Conservation (phyloP, 2,329 filamentous ascomycete genomes). For the Drechslerella coelobrocha region DNA sequence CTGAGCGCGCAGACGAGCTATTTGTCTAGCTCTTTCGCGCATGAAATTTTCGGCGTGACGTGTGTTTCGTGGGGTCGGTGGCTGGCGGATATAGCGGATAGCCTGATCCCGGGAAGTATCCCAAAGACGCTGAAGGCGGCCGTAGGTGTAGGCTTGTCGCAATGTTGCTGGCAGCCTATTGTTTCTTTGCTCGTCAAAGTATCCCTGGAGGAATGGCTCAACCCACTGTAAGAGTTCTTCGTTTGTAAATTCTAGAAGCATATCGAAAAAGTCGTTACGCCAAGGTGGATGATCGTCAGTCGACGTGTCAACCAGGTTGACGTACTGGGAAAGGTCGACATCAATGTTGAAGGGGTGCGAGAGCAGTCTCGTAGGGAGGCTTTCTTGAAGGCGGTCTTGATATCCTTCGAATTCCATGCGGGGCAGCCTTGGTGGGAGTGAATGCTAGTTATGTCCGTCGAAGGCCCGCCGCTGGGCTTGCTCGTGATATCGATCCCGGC, state of each 20-base stretch:
- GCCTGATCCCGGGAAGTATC: background rate
- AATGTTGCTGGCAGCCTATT: background rate
- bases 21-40: no score
- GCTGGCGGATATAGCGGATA: background rate
- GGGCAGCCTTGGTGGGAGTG: background rate
- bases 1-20: no score
- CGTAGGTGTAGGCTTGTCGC: background rate
- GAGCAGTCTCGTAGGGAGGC: background rate
- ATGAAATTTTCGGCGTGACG: no score
- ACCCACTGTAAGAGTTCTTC: background rate
- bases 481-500: no score
- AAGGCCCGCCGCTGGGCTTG: no score
- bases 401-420: background rate
- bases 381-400: background rate
- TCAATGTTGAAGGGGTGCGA: background rate
- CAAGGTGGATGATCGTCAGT: background rate
- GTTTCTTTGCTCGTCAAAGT: background rate
- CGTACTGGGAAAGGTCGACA: background rate
- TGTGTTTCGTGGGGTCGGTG: no score
- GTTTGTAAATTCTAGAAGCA: slow-evolving; percentile 7
- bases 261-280: background rate
- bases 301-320: background rate
- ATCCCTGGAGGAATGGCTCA: background rate
- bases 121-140: background rate
- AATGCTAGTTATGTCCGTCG: background rate